A percentile compares a stretch with the other conserved stretches of the same genome.
These are phyloP conservation scores for Calonectria pseudoturangicola DNA, from an alignment of 2,329 filamentous ascomycete genomes.

Conservation along the genomic window DNA sequence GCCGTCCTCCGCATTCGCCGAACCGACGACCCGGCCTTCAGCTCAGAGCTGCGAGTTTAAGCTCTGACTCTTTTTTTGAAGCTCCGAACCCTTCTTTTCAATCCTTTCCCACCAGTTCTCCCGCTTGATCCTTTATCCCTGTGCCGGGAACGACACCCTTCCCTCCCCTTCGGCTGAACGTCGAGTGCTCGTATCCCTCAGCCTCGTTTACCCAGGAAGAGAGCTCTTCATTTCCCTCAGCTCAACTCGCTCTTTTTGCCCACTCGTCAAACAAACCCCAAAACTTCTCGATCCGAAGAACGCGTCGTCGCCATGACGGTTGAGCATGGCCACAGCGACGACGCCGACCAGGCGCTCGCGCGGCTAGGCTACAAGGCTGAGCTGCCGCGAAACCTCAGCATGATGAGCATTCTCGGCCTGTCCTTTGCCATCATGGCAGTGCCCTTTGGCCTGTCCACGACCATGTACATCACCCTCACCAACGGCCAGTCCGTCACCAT, in stretches of 20 bases:
- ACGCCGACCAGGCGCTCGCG: slow-evolving; percentile 67
- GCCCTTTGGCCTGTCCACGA: slow-evolving; percentile 70
- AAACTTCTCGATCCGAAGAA: neutral
- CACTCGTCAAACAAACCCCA: neutral
- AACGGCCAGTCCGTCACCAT: slow-evolving; percentile 84
- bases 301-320: slow-evolving; percentile 32
- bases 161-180: neutral
- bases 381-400: slow-evolving; percentile 70
- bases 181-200: neutral
- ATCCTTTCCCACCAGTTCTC: neutral
- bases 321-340: slow-evolving; percentile 44
- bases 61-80: slow-evolving; percentile 15
- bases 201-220: neutral
- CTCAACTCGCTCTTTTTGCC: neutral
- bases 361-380: slow-evolving; percentile 70
- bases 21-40: slow-evolving; percentile 26
- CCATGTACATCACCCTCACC: slow-evolving; percentile 73
- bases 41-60: slow-evolving; percentile 20
- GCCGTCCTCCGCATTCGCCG: slow-evolving; percentile 36
- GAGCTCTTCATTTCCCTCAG: slow-evolving; percentile 1
- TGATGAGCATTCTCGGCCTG: slow-evolving; percentile 69
- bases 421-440: slow-evolving; percentile 72
- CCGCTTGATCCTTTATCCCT: slow-evolving; percentile 22
- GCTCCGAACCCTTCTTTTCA: slow-evolving; percentile 10
- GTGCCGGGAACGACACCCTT: neutral